These are phyloP conservation scores for Hamamelis virginiana DNA, from an alignment of 164 flowering plant species.

Conservation along the genomic window DNA sequence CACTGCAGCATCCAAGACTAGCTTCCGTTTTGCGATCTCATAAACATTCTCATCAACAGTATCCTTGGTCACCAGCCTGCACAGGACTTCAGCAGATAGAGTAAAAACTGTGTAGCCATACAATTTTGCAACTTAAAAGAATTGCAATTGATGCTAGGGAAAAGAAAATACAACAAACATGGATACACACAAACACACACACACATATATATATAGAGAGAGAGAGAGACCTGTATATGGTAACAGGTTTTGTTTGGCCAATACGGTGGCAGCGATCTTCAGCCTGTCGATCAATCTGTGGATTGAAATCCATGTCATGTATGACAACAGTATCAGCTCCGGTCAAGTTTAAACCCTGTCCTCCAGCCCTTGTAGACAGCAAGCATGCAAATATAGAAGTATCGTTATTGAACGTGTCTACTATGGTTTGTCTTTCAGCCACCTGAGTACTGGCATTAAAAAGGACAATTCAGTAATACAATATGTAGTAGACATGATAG, in stretches of 20 bases:
- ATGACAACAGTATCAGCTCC: conserved; percentile 96
- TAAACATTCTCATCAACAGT: conserved; percentile 94
- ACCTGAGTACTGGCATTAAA: conserved; percentile 78
- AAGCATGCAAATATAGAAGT: conserved; percentile 86
- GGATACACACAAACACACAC: too few relatives aligned
- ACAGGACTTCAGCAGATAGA: conserved; percentile 8
- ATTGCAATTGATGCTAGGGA: neutral
- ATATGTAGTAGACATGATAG: too few relatives aligned
- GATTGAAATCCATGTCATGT: conserved; percentile 99
- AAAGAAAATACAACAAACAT: too few relatives aligned
- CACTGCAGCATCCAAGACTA: conserved; percentile 86
- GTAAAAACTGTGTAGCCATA: neutral
- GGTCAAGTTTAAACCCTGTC: conserved; percentile 89
- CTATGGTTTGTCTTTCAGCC: conserved; percentile 84
- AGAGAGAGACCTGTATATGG: conserved; percentile 69
- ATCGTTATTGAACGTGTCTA: conserved; percentile 84
- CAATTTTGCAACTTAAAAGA: neutral
- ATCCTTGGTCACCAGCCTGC: conserved; percentile 85
- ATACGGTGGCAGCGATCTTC: conserved; percentile 98
- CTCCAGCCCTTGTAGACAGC: conserved; percentile 96
- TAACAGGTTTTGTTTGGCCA: conserved; percentile 90
- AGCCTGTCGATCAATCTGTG: conserved; percentile 94
- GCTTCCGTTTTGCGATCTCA: conserved; percentile 93
- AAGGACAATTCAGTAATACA: conserved; percentile 10
- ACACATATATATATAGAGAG: too few relatives aligned